phyloP scores from a whole-genome alignment of 306 rosid genomes.

The Quercus glauca region DNA sequence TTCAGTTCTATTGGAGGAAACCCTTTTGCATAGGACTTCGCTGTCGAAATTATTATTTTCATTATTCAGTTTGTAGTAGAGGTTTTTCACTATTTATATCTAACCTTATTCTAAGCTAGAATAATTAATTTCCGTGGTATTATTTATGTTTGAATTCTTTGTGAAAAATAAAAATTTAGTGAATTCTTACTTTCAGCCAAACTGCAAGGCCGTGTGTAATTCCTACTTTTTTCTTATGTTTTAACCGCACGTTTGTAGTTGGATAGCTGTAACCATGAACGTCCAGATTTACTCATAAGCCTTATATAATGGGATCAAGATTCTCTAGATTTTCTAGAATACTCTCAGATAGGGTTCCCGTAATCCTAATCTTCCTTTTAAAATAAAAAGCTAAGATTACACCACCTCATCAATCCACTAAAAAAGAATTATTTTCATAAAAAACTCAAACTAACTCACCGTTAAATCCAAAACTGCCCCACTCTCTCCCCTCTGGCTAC shows the following conservation, averaged over 20 bases:
- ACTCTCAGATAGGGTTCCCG: too few relatives aligned
- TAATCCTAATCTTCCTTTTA: too few relatives aligned
- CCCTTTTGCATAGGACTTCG: constrained; percentile 70
- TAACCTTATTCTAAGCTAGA: constrained; percentile 8
- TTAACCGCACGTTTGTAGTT: constrained; percentile 11
- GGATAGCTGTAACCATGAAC: background rate
- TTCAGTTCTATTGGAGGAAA: constrained; percentile 77
- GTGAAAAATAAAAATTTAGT: constrained; percentile 2
- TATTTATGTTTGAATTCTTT: constrained; percentile 7
- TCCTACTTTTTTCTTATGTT: background rate
- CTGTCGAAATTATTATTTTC: constrained; percentile 6
- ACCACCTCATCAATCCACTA: too few relatives aligned
- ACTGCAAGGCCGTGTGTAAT: constrained; percentile 22
- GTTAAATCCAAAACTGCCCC: too few relatives aligned
- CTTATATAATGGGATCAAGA: too few relatives aligned
- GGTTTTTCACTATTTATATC: background rate
- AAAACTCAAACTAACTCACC: too few relatives aligned
- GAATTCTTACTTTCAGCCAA: constrained; percentile 17
- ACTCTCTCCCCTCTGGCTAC: too few relatives aligned
- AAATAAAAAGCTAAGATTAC: too few relatives aligned
- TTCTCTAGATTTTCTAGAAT: too few relatives aligned
- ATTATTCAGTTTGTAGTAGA: constrained; percentile 11
- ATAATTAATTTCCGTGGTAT: constrained; percentile 1
- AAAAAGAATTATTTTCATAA: too few relatives aligned
- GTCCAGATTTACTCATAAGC: too few relatives aligned